Percentiles rank a stretch among this genome's conserved stretches.
These are phyloP conservation scores for Garcia nutans DNA, from an alignment of 345 rosid genomes.

Conservation along the genomic window DNA sequence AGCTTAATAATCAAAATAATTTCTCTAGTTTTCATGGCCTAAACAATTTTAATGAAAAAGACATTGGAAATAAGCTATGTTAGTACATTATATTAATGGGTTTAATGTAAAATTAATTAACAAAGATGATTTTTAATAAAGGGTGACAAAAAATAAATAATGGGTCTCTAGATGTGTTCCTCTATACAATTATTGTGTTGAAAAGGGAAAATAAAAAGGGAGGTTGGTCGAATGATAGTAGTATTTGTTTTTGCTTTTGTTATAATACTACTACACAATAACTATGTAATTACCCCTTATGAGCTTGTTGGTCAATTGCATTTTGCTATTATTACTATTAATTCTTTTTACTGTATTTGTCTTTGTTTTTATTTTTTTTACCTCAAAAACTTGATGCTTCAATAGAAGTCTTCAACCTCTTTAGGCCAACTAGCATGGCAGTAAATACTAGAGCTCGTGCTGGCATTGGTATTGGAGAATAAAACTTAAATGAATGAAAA, in stretches of 20 bases:
- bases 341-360: not conserved
- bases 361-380: not conserved
- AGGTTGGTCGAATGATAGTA: conserved; percentile 19
- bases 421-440: conserved; percentile 21
- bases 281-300: conserved; percentile 9
- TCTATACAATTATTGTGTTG: conserved; percentile 14
- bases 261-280: not conserved
- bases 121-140: not conserved
- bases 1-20: not conserved
- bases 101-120: conserved; percentile 4
- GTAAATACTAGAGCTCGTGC: conserved; percentile 14
- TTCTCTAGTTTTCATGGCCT: too few species aligned
- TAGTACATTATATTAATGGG: not conserved
- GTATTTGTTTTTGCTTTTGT: conserved; percentile 6
- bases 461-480: too few species aligned
- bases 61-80: conserved; percentile 16
- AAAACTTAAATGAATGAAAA: too few species aligned
- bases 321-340: not conserved
- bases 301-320: not conserved
- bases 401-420: conserved; percentile 11
- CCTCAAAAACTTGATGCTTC: conserved; percentile 6
- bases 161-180: not conserved
- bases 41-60: not conserved
- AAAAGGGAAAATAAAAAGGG: conserved; percentile 14
- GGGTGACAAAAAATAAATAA: not conserved